Conservation (phyloP, 2,329 filamentous ascomycete genomes). For the Sphaerulina populicola region DNA sequence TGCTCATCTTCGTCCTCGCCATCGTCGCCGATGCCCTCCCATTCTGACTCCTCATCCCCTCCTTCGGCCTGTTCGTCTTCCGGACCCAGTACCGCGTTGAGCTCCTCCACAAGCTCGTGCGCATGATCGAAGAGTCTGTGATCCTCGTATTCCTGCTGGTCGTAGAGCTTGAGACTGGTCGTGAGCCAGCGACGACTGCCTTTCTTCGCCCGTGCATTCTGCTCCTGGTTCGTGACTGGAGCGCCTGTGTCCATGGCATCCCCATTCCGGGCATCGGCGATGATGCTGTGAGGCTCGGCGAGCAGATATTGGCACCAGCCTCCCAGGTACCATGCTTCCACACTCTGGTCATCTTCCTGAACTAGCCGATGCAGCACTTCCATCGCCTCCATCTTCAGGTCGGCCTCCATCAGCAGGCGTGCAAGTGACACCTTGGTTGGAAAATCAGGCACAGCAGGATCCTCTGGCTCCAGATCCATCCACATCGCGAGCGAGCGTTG, state of each 20-base stretch:
- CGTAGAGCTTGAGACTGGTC: conserved; percentile 72
- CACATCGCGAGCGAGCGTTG: conserved; percentile 72
- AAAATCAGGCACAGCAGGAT: conserved; percentile 73
- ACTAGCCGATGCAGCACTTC: conserved; percentile 77
- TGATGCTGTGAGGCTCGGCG: conserved; percentile 54
- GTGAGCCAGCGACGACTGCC: conserved; percentile 76
- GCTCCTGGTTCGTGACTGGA: conserved; percentile 41
- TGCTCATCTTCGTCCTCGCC: conserved; percentile 27
- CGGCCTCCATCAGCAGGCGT: conserved; percentile 80
- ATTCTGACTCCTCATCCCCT: conserved; percentile 33
- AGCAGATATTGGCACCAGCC: conserved; percentile 84
- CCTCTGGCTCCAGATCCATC: conserved; percentile 66
- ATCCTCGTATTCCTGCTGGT: conserved; percentile 74
- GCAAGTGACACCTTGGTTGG: conserved; percentile 75
- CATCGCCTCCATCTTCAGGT: conserved; percentile 75
- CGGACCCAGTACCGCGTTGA: conserved; percentile 40
- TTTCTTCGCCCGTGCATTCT: conserved; percentile 46
- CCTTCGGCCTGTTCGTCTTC: conserved; percentile 38
- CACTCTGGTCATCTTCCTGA: conserved; percentile 82
- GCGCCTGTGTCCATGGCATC: conserved; percentile 26
- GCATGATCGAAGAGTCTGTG: conserved; percentile 68
- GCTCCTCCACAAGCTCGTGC: conserved; percentile 54
- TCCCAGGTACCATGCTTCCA: conserved; percentile 94
- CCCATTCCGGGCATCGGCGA: conserved; percentile 15
- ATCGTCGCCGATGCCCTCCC: conserved; percentile 32